Conservation (phyloP, 352 stramenopile species). For the Pythium periplocum region DNA sequence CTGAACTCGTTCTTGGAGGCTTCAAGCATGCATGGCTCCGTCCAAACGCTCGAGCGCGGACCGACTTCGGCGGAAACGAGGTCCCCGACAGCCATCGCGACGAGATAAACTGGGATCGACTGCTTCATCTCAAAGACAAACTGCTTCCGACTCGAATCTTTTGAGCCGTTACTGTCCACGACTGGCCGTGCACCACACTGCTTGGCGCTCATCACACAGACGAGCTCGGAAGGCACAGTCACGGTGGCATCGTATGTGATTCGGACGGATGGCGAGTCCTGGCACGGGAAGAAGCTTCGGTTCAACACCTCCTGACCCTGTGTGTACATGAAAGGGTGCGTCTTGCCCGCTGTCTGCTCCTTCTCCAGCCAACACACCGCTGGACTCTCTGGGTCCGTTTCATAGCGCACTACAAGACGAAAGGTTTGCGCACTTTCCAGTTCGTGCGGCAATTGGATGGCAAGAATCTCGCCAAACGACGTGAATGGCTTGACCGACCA, state of each 20-base stretch:
- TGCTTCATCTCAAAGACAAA: conserved; percentile 80
- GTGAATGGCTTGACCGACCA: conserved; percentile 62
- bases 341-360: conserved; percentile 78
- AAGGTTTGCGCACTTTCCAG: conserved; percentile 21
- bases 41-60: conserved; percentile 73
- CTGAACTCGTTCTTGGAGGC: conserved; percentile 68
- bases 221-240: conserved; percentile 88
- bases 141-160: conserved; percentile 13
- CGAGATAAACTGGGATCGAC: conserved; percentile 81
- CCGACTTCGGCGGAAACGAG: conserved; percentile 62
- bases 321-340: conserved; percentile 77
- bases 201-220: conserved; percentile 85
- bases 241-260: conserved; percentile 94
- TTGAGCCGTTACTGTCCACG: conserved; percentile 11
- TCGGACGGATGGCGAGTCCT: conserved; percentile 94
- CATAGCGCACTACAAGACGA: conserved; percentile 50
- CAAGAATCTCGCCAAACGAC: conserved; percentile 49
- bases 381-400: conserved; percentile 53
- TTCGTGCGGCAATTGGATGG: conserved; percentile 30
- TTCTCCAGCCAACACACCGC: conserved; percentile 81
- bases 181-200: conserved; percentile 21
- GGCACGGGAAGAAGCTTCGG: conserved; percentile 78
- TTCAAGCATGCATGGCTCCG: conserved; percentile 78
- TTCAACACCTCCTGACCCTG: conserved; percentile 85
- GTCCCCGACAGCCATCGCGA: conserved; percentile 79